These are phyloP conservation scores for Sanghuangporus baumii DNA, from an alignment of 1,284 basidiomycete genomes.

Conservation along the genomic window DNA sequence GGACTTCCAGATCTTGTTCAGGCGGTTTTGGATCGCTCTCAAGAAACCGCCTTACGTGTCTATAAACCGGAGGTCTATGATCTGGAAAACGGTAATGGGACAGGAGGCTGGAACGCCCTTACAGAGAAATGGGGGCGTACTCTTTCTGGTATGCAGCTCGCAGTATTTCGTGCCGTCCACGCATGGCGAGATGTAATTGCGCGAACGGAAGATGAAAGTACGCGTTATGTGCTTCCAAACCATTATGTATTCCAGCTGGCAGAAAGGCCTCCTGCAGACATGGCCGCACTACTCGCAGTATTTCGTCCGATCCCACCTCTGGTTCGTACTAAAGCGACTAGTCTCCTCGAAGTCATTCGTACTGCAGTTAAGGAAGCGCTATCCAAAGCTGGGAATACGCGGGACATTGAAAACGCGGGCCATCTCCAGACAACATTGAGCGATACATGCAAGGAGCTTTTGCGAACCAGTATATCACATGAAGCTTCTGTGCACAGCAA, in stretches of 20 bases:
- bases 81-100: slow-evolving; percentile 53
- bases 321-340: slow-evolving; percentile 51
- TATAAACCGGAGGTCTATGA: slow-evolving; percentile 72
- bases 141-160: slow-evolving; percentile 36
- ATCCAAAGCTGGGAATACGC: slow-evolving; percentile 8
- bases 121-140: slow-evolving; percentile 78
- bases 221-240: slow-evolving; percentile 69
- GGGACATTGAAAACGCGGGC: slow-evolving; percentile 3
- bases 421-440: neutral
- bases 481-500: neutral
- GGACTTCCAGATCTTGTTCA: slow-evolving; percentile 36
- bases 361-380: slow-evolving; percentile 35
- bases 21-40: slow-evolving; percentile 63
- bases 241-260: slow-evolving; percentile 67
- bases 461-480: neutral
- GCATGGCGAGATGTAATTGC: slow-evolving; percentile 82
- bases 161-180: slow-evolving; percentile 74
- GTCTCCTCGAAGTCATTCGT: slow-evolving; percentile 57
- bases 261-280: slow-evolving; percentile 57
- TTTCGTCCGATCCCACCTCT: slow-evolving; percentile 58
- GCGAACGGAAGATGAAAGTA: slow-evolving; percentile 84
- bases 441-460: neutral
- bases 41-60: slow-evolving; percentile 65
- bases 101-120: slow-evolving; percentile 70
- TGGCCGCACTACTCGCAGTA: slow-evolving; percentile 47